Percentiles rank a stretch among this genome's conserved stretches.
Evolutionary conservation across 306 rosid species (phyloP).

Genomic region (Pueraria montana): DNA sequence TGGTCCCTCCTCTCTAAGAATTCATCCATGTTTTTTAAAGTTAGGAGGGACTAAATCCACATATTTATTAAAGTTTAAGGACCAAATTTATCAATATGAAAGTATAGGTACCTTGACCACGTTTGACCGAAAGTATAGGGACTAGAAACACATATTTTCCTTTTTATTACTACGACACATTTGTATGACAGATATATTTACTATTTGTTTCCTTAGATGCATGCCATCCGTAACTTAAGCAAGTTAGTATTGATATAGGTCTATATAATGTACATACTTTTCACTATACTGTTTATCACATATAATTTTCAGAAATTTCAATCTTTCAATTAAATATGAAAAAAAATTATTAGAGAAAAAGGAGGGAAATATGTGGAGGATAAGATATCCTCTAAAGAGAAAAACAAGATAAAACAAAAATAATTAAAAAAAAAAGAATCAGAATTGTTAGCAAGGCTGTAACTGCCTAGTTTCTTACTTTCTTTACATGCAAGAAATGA

Average conservation of each 20-base stretch:
- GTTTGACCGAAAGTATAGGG: too few species aligned
- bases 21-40: too few species aligned
- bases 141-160: too few species aligned
- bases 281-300: neutral
- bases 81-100: too few species aligned
- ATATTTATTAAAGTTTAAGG: too few species aligned
- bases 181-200: neutral
- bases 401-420: neutral
- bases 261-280: neutral
- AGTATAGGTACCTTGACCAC: too few species aligned
- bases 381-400: slow-evolving; percentile 10
- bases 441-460: neutral
- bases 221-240: neutral
- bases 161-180: neutral
- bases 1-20: too few species aligned
- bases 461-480: neutral
- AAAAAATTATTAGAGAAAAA: neutral
- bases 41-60: too few species aligned
- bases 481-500: slow-evolving; percentile 11
- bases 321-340: neutral
- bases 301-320: neutral
- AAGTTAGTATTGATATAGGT: neutral
- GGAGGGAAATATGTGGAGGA: neutral
- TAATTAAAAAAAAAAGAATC: neutral
- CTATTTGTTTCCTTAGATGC: neutral